Conservation (phyloP, 345 rosid genomes). For the Pistacia integerrima region DNA sequence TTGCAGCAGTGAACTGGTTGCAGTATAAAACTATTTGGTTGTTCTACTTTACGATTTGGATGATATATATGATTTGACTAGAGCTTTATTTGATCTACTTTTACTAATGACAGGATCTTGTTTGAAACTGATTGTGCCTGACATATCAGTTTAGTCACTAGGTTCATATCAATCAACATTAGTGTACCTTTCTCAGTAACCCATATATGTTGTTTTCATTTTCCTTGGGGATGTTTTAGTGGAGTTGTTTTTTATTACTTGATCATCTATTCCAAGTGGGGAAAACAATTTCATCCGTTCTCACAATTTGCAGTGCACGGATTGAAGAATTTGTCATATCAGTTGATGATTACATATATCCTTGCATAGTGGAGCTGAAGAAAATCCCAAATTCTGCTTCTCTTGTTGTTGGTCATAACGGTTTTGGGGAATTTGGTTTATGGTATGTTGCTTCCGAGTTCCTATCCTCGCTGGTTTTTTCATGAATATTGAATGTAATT, state of each 20-base stretch:
- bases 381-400: conserved; percentile 60
- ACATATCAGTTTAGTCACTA: not conserved
- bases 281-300: not conserved
- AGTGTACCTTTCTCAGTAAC: not conserved
- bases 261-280: not conserved
- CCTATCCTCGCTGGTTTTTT: not conserved
- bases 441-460: conserved; percentile 55
- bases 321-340: conserved; percentile 52
- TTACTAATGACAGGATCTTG: not conserved
- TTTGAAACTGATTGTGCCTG: not conserved
- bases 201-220: no score
- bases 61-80: not conserved
- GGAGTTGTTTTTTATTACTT: not conserved
- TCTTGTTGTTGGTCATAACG: conserved; percentile 75
- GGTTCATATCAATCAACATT: not conserved
- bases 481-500: not conserved
- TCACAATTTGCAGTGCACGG: conserved; percentile 52
- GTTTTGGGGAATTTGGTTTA: conserved; percentile 71
- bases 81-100: not conserved
- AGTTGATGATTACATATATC: conserved; percentile 41
- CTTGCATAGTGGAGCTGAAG: conserved; percentile 72
- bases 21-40: not conserved
- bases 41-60: conserved; percentile 2
- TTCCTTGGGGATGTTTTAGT: no score
- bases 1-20: conserved; percentile 7